Evolutionary conservation across 129 eudicot genomes (phyloP), one percentile per base, ranked within the genome.

Genomic region (Gnaphalium uliginosum): DNA sequence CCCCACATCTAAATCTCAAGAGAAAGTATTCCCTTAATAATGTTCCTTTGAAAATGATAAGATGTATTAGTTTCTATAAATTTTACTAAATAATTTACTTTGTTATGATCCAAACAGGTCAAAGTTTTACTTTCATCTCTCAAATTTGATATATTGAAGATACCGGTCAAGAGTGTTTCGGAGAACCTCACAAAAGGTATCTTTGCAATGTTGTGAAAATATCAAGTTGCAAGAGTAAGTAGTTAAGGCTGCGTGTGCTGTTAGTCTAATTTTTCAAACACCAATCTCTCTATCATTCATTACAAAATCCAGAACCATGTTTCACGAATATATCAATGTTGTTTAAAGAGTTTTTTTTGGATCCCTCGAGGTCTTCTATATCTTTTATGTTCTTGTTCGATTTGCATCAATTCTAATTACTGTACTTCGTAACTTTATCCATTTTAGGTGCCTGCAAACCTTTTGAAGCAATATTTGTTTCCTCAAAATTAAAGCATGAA

Each of bases 391-490:
- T 35, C 71, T 68, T 51, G 37, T 81, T 61, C 30, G 8, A 64
- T 54, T 53, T 70, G 73, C 62, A 23, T 11, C 37, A 13, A 11
- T 26, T 63, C 29, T 78, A 48, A 74, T 72, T 73, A 25, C n/a
- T n/a, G n/a, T n/a, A n/a, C 51, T 15, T 73, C 26, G 66, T 51
- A 59, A 78, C 27, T 74, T 46, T 50, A 73, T 59, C 29, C 73
- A 37, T 68, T 11, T 22, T 73, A 95, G 99, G 99, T 73, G 91
- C 89, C 18, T 65, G 79, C 53, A 86, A 91, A 71, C 97, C 94
- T 35, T 69, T 83, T 71, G 99, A 95, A 86, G 94, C 97, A 22
- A 95, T 95, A 81, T 89, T 80, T 57, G 96, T 95, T 35, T 89
- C 96, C 50, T 85, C 96, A 68, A 95, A 91, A 57, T 74, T 78